Conservation (phyloP, 768 basidiomycete species). For the Tricholoma hemisulphureum region DNA sequence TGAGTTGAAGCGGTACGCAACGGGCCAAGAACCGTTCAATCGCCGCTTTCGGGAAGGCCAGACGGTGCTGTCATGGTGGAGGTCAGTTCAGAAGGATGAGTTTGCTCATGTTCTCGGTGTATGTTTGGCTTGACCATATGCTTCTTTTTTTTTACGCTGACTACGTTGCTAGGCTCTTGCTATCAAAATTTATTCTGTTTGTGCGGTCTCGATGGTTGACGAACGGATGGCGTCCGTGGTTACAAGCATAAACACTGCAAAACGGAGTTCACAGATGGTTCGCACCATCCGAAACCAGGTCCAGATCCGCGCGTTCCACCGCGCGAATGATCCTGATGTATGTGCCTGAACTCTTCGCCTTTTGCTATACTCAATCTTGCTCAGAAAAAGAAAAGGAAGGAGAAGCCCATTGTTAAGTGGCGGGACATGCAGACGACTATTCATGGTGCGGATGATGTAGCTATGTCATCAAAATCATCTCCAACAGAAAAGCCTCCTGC, state of each 20-base stretch:
- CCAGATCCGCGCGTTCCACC: not conserved
- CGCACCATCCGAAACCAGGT: not conserved
- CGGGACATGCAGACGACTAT: not conserved
- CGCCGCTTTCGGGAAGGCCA: not conserved
- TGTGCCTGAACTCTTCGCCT: not conserved
- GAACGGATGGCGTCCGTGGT: not conserved
- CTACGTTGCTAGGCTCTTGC: not conserved
- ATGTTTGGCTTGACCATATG: not conserved
- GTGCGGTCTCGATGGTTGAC: not conserved
- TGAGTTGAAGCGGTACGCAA: not conserved
- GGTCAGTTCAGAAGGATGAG: not conserved
- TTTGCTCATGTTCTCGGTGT: not conserved
- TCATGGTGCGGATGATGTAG: not conserved
- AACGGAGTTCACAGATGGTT: not conserved
- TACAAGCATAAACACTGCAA: not conserved
- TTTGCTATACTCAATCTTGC: not conserved
- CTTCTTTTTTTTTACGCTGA: not conserved
- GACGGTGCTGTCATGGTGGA: not conserved
- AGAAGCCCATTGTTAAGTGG: not conserved
- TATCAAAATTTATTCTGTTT: not conserved
- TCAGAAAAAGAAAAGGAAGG: not conserved
- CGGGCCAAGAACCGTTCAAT: not conserved
- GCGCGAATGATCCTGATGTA: not conserved
- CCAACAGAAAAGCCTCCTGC: not conserved
- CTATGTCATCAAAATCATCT: not conserved